Conservation (phyloP, 1,284 basidiomycete genomes). For the Papiliotrema nemorosa region DNA sequence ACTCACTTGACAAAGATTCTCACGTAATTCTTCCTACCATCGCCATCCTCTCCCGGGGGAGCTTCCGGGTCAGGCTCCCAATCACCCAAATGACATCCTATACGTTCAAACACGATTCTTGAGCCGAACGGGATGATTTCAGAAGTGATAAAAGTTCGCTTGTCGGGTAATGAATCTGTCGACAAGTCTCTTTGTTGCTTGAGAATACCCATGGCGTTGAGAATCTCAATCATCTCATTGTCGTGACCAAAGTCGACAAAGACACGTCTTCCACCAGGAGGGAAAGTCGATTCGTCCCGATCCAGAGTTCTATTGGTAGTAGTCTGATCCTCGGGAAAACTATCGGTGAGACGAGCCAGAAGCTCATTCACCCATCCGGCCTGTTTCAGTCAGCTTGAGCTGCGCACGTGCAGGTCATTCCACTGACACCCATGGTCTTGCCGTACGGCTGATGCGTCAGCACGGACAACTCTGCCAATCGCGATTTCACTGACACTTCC, state of each 20-base stretch:
- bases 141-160: constrained; percentile 31
- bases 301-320: constrained; percentile 78
- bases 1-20: constrained; percentile 45
- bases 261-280: constrained; percentile 47
- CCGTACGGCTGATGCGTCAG: constrained; percentile 34
- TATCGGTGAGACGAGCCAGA: constrained; percentile 66
- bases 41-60: constrained; percentile 3
- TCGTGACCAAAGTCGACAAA: constrained; percentile 73
- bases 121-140: constrained; percentile 42
- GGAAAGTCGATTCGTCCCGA: constrained; percentile 63
- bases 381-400: constrained; percentile 5
- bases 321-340: constrained; percentile 62
- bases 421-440: constrained; percentile 19
- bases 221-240: constrained; percentile 72
- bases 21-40: constrained; percentile 33
- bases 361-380: constrained; percentile 82
- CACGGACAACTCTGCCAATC: neutral
- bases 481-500: constrained; percentile 56
- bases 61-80: constrained; percentile 31
- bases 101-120: constrained; percentile 36
- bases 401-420: neutral
- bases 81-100: constrained; percentile 30
- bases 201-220: constrained; percentile 69
- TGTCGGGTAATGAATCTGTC: constrained; percentile 17
- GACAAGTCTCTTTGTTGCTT: constrained; percentile 29